These are phyloP conservation scores for Astrocystis sublimbata DNA, from an alignment of 495 filamentous ascomycete species.

Conservation along the genomic window DNA sequence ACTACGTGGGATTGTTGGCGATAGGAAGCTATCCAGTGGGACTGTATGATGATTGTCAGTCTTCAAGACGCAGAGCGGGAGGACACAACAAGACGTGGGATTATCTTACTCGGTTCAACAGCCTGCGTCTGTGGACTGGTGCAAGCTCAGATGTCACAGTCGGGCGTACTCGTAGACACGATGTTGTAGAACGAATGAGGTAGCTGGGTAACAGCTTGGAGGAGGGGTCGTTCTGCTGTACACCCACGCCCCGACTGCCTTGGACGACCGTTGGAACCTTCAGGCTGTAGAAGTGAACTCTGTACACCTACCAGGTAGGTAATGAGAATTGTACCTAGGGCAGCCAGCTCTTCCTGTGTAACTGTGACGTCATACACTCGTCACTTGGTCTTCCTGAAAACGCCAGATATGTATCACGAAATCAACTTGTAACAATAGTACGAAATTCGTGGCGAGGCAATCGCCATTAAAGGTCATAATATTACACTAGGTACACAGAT, in stretches of 20 bases:
- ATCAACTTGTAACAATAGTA: neutral
- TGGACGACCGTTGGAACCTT: too few species aligned
- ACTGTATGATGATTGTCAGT: neutral
- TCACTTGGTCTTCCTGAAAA: neutral
- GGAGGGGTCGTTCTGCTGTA: neutral
- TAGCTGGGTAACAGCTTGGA: neutral
- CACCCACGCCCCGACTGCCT: neutral
- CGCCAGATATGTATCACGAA: neutral
- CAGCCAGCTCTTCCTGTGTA: too few species aligned
- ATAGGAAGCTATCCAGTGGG: too few species aligned
- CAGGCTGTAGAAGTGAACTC: too few species aligned
- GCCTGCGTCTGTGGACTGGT: neutral
- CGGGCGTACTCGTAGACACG: neutral
- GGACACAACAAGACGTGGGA: too few species aligned
- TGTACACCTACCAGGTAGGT: too few species aligned
- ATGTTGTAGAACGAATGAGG: neutral
- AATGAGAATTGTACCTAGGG: too few species aligned
- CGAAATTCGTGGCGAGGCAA: neutral
- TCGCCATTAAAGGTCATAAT: neutral
- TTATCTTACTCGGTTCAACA: neutral
- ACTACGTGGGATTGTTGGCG: neutral
- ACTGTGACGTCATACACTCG: constrained; percentile 1
- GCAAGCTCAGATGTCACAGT: neutral
- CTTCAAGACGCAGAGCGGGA: too few species aligned
- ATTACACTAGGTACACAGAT: neutral